Percentiles rank a stretch among this genome's conserved stretches.
Conservation (phyloP, 2,329 filamentous ascomycete genomes). For the Ophiostoma perfectum region DNA sequence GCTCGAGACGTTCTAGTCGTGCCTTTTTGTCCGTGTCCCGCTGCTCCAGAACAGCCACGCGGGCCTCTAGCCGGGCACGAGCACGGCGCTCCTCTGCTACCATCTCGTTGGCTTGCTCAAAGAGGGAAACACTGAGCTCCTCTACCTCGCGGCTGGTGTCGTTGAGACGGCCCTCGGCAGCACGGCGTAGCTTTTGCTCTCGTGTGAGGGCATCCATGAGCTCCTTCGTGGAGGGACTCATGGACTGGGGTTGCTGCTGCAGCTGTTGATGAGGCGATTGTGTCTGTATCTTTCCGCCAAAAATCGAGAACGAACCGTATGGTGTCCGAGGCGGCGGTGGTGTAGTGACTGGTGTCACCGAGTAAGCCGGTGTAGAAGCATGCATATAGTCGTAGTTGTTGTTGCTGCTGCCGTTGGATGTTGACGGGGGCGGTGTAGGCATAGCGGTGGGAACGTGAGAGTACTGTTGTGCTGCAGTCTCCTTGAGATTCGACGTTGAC, state of each 20-base stretch:
- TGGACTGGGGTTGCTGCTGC: not conserved
- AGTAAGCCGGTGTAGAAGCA: slow-evolving; percentile 23
- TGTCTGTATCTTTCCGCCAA: slow-evolving; percentile 2
- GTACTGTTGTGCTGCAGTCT: slow-evolving; percentile 16
- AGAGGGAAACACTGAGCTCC: slow-evolving; percentile 68
- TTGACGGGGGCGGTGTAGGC: slow-evolving; percentile 21
- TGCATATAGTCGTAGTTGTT: slow-evolving; percentile 17
- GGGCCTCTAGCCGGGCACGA: slow-evolving; percentile 64
- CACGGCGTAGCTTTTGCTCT: slow-evolving; percentile 61
- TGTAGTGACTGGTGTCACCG: slow-evolving; percentile 23
- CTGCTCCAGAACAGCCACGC: slow-evolving; percentile 62
- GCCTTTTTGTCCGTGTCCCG: slow-evolving; percentile 65
- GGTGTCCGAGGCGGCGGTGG: slow-evolving; percentile 14
- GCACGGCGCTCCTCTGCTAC: slow-evolving; percentile 70
- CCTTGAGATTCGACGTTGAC: slow-evolving; percentile 39
- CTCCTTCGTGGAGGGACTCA: slow-evolving; percentile 37
- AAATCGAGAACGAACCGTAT: slow-evolving; percentile 20
- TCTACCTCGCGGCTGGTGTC: slow-evolving; percentile 69
- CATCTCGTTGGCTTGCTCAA: slow-evolving; percentile 84
- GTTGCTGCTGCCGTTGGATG: slow-evolving; percentile 17
- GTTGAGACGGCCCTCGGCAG: slow-evolving; percentile 62
- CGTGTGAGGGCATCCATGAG: slow-evolving; percentile 59
- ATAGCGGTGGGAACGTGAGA: not conserved
- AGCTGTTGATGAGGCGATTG: slow-evolving; percentile 20
- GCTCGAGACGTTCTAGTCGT: slow-evolving; percentile 65